Percentiles rank a stretch among this genome's conserved stretches.
Conservation (phyloP, 306 rosid species). For the Fagus crenata region DNA sequence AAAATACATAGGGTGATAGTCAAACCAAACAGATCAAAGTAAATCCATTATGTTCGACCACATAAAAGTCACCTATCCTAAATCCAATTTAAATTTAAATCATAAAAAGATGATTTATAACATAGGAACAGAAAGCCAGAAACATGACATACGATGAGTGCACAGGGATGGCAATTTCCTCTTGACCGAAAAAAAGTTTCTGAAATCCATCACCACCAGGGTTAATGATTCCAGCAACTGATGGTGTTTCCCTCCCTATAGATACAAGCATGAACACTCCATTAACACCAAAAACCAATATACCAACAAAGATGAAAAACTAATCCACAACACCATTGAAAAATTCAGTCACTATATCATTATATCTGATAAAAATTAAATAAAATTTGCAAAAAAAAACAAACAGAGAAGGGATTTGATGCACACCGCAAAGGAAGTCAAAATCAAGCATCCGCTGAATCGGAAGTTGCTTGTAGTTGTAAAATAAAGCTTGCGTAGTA, state of each 20-base stretch:
- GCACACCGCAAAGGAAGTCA: constrained; percentile 95
- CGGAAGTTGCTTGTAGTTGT: constrained; percentile 98
- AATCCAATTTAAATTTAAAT: not conserved
- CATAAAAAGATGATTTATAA: not conserved
- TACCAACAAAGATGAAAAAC: not conserved
- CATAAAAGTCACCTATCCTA: not conserved
- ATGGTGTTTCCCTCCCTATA: constrained; percentile 92
- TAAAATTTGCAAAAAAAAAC: not conserved
- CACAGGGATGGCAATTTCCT: constrained; percentile 97
- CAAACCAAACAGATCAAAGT: not conserved
- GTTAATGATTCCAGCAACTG: constrained; percentile 96
- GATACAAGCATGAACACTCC: constrained; percentile 29
- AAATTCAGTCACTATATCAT: constrained; percentile 1
- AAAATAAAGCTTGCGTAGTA: constrained; percentile 88
- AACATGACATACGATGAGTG: constrained; percentile 66
- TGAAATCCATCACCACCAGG: constrained; percentile 99
- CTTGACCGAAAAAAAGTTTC: constrained; percentile 96
- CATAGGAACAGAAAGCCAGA: constrained; percentile 17
- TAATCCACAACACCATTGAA: not conserved
- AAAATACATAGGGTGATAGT: not conserved
- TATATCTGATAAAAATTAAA: not conserved
- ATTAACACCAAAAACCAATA: constrained; percentile 12
- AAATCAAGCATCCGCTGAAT: constrained; percentile 99
- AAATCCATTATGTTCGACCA: not conserved
- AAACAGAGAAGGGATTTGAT: constrained; percentile 12